Percentiles rank a stretch among this genome's conserved stretches.
These are phyloP conservation scores for Kazachstania taianensis DNA, from an alignment of 805 yeast species.

Conservation along the genomic window DNA sequence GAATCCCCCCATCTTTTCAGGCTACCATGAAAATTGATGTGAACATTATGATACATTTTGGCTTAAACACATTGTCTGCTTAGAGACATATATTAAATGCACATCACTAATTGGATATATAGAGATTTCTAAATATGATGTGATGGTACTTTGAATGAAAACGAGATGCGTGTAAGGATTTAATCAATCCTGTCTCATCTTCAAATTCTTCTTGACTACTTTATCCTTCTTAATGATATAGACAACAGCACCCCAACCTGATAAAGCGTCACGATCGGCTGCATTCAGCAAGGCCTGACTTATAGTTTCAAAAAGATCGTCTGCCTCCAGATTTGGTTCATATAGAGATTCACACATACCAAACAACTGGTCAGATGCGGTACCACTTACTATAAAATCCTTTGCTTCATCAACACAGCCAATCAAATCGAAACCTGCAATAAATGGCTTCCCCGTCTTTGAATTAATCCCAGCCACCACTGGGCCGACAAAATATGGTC, in stretches of 20 bases:
- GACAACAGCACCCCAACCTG: constrained; percentile 98
- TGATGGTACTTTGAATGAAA: too few species aligned
- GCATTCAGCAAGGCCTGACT: constrained; percentile 90
- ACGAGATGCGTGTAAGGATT: too few species aligned
- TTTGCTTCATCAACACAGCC: constrained; percentile 94
- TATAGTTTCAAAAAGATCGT: constrained; percentile 90
- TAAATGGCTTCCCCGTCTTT: constrained; percentile 72
- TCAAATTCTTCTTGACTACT: constrained; percentile 76
- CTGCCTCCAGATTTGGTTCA: constrained; percentile 90
- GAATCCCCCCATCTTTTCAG: too few species aligned
- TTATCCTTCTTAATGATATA: constrained; percentile 87
- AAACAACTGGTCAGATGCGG: constrained; percentile 91
- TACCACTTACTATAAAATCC: constrained; percentile 92
- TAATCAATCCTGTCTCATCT: constrained; percentile 91
- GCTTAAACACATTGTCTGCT: too few species aligned
- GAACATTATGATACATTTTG: too few species aligned
- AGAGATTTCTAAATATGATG: too few species aligned
- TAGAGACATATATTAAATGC: too few species aligned
- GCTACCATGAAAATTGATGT: too few species aligned
- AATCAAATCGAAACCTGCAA: constrained; percentile 91
- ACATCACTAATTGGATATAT: too few species aligned
- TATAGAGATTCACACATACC: constrained; percentile 98
- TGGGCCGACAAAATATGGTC: constrained; percentile 96
- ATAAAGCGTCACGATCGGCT: constrained; percentile 91
- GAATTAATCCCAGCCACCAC: constrained; percentile 90